A percentile compares a stretch with the other conserved stretches of the same genome.
These are phyloP conservation scores for Cordyceps fumosorosea DNA, from an alignment of 2,329 filamentous ascomycete genomes.

Conservation along the genomic window DNA sequence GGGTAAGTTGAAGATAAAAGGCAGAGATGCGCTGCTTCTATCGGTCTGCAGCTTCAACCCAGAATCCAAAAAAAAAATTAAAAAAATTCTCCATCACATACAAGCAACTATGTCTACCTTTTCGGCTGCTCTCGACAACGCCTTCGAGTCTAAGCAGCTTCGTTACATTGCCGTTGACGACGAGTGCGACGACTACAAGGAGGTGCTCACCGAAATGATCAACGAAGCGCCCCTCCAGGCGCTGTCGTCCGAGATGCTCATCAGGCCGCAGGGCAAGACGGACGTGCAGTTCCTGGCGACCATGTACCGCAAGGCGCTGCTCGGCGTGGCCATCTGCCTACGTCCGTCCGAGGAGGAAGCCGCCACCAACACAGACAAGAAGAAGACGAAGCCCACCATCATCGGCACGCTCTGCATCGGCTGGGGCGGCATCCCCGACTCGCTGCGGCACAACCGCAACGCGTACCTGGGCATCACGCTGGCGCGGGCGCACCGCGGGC, in stretches of 20 bases:
- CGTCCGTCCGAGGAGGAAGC: background rate
- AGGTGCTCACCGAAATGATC: conserved; percentile 13
- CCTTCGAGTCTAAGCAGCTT: conserved; percentile 17
- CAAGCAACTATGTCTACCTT: conserved; percentile 3
- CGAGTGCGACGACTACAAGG: conserved; percentile 15
- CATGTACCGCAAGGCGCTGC: conserved; percentile 15
- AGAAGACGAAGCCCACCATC: conserved; percentile 16
- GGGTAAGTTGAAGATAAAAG: background rate
- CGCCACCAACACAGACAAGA: no score
- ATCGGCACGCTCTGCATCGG: conserved; percentile 16
- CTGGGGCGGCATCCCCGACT: conserved; percentile 12
- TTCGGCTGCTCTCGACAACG: conserved; percentile 9
- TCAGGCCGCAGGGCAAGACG: conserved; percentile 14
- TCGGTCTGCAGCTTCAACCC: background rate
- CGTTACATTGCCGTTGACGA: conserved; percentile 17
- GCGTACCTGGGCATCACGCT: conserved; percentile 12
- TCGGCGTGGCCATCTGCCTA: conserved; percentile 19
- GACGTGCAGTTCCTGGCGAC: conserved; percentile 14
- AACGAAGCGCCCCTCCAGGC: conserved; percentile 15
- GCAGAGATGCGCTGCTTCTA: background rate
- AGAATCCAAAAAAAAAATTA: background rate
- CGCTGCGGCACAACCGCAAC: conserved; percentile 12
- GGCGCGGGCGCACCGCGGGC: background rate
- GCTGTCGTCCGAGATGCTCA: conserved; percentile 9
- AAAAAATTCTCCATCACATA: background rate